These are phyloP conservation scores for Allium fistulosum DNA, from an alignment of 106 monocot species.

Conservation along the genomic window DNA sequence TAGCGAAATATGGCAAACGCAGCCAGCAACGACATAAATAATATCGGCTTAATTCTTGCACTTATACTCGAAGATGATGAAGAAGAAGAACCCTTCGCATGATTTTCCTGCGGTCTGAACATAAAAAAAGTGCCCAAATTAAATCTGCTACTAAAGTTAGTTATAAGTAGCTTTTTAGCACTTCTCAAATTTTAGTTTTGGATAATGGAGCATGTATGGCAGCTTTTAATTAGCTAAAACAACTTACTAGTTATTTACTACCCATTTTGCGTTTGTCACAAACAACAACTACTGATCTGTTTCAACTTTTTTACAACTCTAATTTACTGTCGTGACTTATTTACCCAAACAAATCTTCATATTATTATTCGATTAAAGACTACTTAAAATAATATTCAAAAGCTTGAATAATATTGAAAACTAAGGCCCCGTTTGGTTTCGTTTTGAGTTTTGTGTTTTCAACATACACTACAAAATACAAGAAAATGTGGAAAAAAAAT, in stretches of 20 bases:
- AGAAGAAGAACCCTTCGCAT: conserved; percentile 5
- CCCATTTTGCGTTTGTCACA: neutral
- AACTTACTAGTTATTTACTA: neutral
- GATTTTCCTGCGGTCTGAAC: conserved; percentile 19
- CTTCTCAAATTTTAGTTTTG: neutral
- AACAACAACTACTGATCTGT: neutral
- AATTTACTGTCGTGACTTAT: too few relatives aligned
- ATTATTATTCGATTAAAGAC: too few relatives aligned
- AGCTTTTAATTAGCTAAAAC: neutral
- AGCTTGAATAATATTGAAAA: too few relatives aligned
- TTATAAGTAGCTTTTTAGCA: neutral
- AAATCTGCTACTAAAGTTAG: neutral
- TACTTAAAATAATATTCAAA: too few relatives aligned
- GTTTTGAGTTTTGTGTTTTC: too few relatives aligned
- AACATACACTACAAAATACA: too few relatives aligned
- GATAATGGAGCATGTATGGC: neutral
- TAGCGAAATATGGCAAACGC: conserved; percentile 9
- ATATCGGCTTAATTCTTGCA: conserved; percentile 5
- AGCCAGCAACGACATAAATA: conserved; percentile 6
- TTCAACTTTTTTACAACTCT: too few relatives aligned
- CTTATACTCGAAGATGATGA: neutral
- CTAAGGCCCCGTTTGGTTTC: too few relatives aligned
- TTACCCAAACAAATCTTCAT: too few relatives aligned
- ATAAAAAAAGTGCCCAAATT: neutral
- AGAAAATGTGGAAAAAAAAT: too few relatives aligned